Evolutionary conservation across 2,329 filamentous ascomycete species (phyloP), one percentile per base, ranked within the genome.

Genomic region (Plenodomus lindquistii): DNA sequence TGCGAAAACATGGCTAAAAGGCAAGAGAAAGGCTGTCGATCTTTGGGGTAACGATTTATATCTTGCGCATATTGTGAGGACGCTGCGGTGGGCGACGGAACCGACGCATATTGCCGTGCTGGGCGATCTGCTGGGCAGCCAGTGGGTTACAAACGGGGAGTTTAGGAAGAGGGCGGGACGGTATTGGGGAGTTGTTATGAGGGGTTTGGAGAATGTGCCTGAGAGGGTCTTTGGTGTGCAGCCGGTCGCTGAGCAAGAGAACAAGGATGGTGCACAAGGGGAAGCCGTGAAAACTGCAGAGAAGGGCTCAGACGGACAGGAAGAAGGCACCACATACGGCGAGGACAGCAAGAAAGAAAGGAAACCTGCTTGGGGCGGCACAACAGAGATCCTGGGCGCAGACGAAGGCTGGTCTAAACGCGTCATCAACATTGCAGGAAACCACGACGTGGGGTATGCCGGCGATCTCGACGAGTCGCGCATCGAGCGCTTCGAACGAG

Each of bases 371-470:
- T 63, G 63, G 65, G 53, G 59, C 37, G 62, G 55, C 4, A 68
- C 55, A 11, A 55, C 62, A 15, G 74, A 80, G 51, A 54, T 68
- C 1, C 63, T 81, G 19, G 73, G 75, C 1, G 55, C 55, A 39
- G 78, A 82, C 48, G 73, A 77, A 5, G 71, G 73, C 2, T 97
- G 94, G 94, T 73, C 79, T n/a, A 81, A 78, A 35, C 83, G 88
- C 46, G 80, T 97, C 55, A 91, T 99, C 69, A 95, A 96, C 60
- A 84, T 97, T 20, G 91, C 86, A 0, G 94, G 94, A 1, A 99
- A 99, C 66, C 94, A 99, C 69, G 94, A 99, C 71, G 86, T 99
- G 65, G 94, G 94, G 27, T 99, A 99, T 69, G 91, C 92, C 0
- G 94, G 94, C 2, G 94, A 99, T 71, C 81, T 97, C 52, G 91